Evolutionary conservation across 805 yeast species (phyloP).

Genomic region (Wickerhamiella domercqiae): DNA sequence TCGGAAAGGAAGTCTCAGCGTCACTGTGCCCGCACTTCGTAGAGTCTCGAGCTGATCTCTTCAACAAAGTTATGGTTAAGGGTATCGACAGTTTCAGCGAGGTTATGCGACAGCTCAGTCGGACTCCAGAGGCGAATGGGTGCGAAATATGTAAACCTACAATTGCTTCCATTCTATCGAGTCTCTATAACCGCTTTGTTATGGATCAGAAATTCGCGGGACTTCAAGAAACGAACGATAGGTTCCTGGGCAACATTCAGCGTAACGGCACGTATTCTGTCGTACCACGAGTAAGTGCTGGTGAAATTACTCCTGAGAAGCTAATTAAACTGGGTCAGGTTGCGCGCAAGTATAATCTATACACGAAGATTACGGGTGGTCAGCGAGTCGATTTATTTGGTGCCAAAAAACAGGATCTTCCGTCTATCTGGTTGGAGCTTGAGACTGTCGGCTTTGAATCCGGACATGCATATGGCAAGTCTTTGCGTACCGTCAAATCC

Average conservation of each 20-base stretch:
- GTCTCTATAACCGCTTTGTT: slow-evolving; percentile 24
- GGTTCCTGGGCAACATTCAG: slow-evolving; percentile 27
- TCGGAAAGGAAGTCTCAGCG: slow-evolving; percentile 24
- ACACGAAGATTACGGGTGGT: slow-evolving; percentile 27
- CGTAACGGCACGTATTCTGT: slow-evolving; percentile 28
- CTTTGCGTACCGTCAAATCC: slow-evolving; percentile 26
- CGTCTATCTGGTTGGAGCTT: slow-evolving; percentile 24
- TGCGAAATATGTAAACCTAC: slow-evolving; percentile 29
- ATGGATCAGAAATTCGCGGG: slow-evolving; percentile 24
- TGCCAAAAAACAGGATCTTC: slow-evolving; percentile 24
- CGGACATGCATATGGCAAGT: slow-evolving; percentile 28
- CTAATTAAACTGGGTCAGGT: slow-evolving; percentile 24
- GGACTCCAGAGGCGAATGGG: slow-evolving; percentile 21
- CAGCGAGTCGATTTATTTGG: slow-evolving; percentile 27
- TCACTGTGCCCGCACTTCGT: slow-evolving; percentile 25
- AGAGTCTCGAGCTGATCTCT: slow-evolving; percentile 25
- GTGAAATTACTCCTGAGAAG: slow-evolving; percentile 28
- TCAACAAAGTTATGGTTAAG: slow-evolving; percentile 25
- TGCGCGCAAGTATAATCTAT: slow-evolving; percentile 23
- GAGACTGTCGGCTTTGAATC: slow-evolving; percentile 25
- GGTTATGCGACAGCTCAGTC: slow-evolving; percentile 22
- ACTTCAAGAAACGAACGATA: slow-evolving; percentile 27
- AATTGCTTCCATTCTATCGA: slow-evolving; percentile 25
- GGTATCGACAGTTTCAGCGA: slow-evolving; percentile 20
- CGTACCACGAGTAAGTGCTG: slow-evolving; percentile 27